phyloP scores from a whole-genome alignment of 441 rosid species.

The Mallotus japonicus region DNA sequence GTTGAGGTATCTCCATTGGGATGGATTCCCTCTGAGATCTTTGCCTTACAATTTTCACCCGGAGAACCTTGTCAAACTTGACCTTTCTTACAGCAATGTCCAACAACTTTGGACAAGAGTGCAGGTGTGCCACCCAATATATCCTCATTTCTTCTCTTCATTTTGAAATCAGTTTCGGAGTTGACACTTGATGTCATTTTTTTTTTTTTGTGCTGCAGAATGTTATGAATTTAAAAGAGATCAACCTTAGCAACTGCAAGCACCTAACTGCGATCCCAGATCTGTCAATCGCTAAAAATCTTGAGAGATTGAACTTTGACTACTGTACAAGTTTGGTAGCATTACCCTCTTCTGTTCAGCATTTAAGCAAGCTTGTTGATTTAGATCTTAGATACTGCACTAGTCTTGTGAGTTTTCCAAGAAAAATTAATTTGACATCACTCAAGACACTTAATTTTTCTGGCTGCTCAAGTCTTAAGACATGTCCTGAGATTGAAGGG shows the following conservation, averaged over 20 bases:
- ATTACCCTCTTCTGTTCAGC: slow-evolving; percentile 32
- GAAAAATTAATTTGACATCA: background rate
- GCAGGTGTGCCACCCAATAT: background rate
- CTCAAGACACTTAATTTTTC: slow-evolving; percentile 10
- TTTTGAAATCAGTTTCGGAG: too few species aligned
- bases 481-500: background rate
- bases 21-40: slow-evolving; percentile 24
- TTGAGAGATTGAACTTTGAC: slow-evolving; percentile 29
- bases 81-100: slow-evolving; percentile 14
- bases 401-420: slow-evolving; percentile 9
- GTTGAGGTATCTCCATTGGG: slow-evolving; percentile 31
- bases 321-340: slow-evolving; percentile 27
- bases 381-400: slow-evolving; percentile 25
- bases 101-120: slow-evolving; percentile 23
- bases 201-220: background rate
- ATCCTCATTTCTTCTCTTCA: too few species aligned
- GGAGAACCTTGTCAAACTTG: slow-evolving; percentile 23
- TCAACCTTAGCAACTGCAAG: slow-evolving; percentile 28
- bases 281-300: slow-evolving; percentile 15
- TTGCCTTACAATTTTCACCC: slow-evolving; percentile 27
- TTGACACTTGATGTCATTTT: too few species aligned
- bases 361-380: slow-evolving; percentile 26
- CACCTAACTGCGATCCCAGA: slow-evolving; percentile 28
- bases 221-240: background rate
- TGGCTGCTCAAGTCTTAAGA: slow-evolving; percentile 8